Evolutionary conservation across 768 basidiomycete genomes (phyloP).

Genomic region (Dioszegia hungarica): DNA sequence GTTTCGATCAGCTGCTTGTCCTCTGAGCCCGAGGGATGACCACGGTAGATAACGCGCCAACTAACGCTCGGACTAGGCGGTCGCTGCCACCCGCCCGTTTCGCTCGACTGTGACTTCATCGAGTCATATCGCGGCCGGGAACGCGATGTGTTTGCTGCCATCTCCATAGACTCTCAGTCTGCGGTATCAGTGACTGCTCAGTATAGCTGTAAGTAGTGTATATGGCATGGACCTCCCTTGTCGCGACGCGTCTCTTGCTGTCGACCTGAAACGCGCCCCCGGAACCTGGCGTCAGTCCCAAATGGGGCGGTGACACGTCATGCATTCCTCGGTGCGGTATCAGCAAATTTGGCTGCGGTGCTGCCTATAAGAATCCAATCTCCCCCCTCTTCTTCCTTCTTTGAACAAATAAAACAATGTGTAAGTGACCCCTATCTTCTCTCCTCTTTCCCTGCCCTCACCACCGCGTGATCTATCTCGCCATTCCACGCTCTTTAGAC

Average conservation of each 20-base stretch:
- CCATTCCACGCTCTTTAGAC: background rate
- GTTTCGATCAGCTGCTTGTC: background rate
- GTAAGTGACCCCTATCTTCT: constrained; percentile 4
- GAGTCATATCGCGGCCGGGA: constrained; percentile 33
- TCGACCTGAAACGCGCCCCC: too few species aligned
- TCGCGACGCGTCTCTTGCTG: too few species aligned
- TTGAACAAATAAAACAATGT: constrained; percentile 14
- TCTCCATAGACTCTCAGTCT: background rate
- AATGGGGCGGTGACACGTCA: background rate
- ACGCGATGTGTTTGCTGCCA: background rate
- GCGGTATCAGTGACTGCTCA: too few species aligned
- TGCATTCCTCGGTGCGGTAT: background rate
- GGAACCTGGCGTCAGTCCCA: too few species aligned
- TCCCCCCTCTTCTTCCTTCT: background rate
- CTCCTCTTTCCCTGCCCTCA: background rate
- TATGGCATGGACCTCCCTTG: too few species aligned
- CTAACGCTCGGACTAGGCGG: constrained; percentile 44
- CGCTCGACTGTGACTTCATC: constrained; percentile 23
- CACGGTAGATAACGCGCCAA: background rate
- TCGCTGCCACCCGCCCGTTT: constrained; percentile 11
- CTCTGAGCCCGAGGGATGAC: background rate
- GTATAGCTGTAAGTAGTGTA: too few species aligned
- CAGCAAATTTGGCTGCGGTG: too few species aligned
- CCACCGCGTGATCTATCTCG: too few species aligned
- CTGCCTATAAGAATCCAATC: background rate